phyloP scores from a whole-genome alignment of 805 yeast genomes.

The Kodamaea jinghongensis region DNA sequence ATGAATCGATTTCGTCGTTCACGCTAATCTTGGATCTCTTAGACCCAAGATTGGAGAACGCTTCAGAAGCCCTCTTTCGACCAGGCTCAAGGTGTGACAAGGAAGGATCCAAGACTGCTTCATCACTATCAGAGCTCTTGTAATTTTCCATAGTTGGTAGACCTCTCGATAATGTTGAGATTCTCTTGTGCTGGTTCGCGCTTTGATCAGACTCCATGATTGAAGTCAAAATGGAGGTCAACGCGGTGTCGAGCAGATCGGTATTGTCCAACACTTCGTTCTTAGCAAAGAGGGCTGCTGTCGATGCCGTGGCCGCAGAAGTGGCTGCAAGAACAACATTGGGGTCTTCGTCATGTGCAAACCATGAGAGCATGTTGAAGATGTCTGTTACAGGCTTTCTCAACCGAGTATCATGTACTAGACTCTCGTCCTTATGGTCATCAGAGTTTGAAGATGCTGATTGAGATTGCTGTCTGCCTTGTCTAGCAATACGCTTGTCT shows the following conservation, averaged over 20 bases:
- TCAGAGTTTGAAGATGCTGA: slow-evolving; percentile 11
- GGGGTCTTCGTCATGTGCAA: slow-evolving; percentile 32
- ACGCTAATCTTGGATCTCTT: slow-evolving; percentile 8
- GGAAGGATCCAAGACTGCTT: slow-evolving; percentile 4
- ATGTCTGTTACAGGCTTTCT: slow-evolving; percentile 29
- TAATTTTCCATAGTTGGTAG: slow-evolving; percentile 1
- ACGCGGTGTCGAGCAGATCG: slow-evolving; percentile 23
- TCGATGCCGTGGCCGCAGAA: slow-evolving; percentile 35
- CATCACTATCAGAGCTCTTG: background rate
- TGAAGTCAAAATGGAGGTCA: slow-evolving; percentile 20
- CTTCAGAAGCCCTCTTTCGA: slow-evolving; percentile 5
- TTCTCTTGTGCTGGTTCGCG: slow-evolving; percentile 23
- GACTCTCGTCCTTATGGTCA: slow-evolving; percentile 15
- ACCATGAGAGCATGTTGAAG: slow-evolving; percentile 35
- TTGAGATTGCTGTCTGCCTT: slow-evolving; percentile 9
- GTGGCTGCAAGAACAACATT: slow-evolving; percentile 33
- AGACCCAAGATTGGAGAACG: background rate
- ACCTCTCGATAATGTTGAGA: slow-evolving; percentile 24
- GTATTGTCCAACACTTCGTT: slow-evolving; percentile 18
- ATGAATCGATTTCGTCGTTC: slow-evolving; percentile 11
- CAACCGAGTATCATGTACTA: slow-evolving; percentile 24
- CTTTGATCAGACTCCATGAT: slow-evolving; percentile 21
- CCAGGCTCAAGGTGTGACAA: slow-evolving; percentile 7
- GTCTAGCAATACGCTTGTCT: slow-evolving; percentile 46
- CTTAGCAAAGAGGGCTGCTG: slow-evolving; percentile 36